Evolutionary conservation across 108 stramenopile species (phyloP).

Genomic region (Aurantiochytrium sp.): DNA sequence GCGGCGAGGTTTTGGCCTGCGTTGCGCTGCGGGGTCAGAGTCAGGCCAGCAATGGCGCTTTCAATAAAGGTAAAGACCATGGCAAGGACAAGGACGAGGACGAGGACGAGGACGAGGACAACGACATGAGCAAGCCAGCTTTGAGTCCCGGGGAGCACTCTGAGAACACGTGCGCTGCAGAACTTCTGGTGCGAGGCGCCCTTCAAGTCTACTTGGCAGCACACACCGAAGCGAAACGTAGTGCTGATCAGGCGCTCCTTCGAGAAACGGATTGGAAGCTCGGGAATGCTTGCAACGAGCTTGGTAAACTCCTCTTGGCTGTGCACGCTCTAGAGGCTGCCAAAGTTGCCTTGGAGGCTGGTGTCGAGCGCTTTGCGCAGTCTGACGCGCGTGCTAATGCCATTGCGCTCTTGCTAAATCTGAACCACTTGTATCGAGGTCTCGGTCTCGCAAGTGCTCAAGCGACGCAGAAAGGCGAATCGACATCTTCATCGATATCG

Average conservation of each 20-base stretch:
- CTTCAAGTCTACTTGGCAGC: neutral
- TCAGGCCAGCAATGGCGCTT: too few relatives aligned
- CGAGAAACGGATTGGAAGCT: neutral
- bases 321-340: neutral
- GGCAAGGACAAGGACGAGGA: too few relatives aligned
- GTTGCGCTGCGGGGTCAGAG: neutral
- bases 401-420: neutral
- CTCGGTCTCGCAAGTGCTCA: neutral
- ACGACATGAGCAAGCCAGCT: too few relatives aligned
- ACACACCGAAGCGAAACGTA: neutral
- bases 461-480: neutral
- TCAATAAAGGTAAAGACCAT: too few relatives aligned
- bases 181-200: neutral
- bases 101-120: too few relatives aligned
- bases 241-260: neutral
- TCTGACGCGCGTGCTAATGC: neutral
- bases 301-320: neutral
- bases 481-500: neutral
- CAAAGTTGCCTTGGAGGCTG: neutral
- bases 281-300: neutral
- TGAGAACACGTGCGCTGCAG: neutral
- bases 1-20: neutral
- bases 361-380: neutral
- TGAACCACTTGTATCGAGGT: neutral
- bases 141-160: neutral